Evolutionary conservation across 371 early-diverging fungal genomes (phyloP).

Genomic region (Thermomucor indicae-seudaticae): DNA sequence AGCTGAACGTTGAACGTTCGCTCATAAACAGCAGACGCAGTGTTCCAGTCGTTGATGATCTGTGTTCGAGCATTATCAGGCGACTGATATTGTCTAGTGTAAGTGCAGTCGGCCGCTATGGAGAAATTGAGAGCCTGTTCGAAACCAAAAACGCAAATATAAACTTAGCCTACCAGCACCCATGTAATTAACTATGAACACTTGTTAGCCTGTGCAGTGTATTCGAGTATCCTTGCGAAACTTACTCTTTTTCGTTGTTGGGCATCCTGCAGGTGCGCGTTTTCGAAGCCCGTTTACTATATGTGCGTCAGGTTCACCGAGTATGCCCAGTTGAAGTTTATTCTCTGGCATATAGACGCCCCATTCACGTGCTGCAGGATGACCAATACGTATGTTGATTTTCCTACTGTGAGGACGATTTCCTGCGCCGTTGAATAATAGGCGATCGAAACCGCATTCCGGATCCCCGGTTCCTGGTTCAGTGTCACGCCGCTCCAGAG

Average conservation of each 20-base stretch:
- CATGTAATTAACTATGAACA: conserved; percentile 17
- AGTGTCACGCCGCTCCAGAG: conserved; percentile 8
- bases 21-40: conserved; percentile 80
- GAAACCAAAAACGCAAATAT: background rate
- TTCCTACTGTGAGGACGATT: too few relatives aligned
- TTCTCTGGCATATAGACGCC: too few relatives aligned
- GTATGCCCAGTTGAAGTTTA: too few relatives aligned
- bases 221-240: background rate
- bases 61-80: conserved; percentile 60
- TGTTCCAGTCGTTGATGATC: conserved; percentile 76
- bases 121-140: background rate
- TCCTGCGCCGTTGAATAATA: conserved; percentile 3
- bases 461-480: background rate
- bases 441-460: conserved; percentile 31
- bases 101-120: conserved; percentile 77
- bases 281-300: too few relatives aligned
- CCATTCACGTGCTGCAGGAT: conserved; percentile 1
- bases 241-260: conserved; percentile 38
- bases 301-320: too few relatives aligned
- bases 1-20: conserved; percentile 84
- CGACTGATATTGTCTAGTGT: conserved; percentile 55
- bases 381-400: too few relatives aligned
- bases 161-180: conserved; percentile 18
- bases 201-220: background rate
- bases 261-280: conserved; percentile 37